phyloP scores from a whole-genome alignment of 1,139 yeast species.

The Protomyces inouyei region DNA sequence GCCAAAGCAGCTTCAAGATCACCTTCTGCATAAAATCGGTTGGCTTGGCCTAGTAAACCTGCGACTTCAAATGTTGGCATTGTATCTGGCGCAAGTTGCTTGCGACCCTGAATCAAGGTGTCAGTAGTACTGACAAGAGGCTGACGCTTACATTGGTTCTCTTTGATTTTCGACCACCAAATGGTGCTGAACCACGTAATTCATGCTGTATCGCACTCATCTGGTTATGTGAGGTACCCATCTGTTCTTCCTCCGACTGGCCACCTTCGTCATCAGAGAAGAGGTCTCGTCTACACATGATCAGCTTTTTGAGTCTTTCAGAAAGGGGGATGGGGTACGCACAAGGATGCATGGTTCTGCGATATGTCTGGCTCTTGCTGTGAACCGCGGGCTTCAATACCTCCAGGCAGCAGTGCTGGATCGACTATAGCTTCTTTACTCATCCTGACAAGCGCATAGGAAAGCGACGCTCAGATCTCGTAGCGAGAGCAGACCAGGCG shows the following conservation, averaged over 20 bases:
- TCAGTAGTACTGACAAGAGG: too few species aligned
- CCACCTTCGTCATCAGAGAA: not conserved
- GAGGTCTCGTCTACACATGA: not conserved
- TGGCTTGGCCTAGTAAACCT: constrained; percentile 61
- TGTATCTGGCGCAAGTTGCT: constrained; percentile 7
- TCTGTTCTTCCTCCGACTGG: not conserved
- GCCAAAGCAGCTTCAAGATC: constrained; percentile 64
- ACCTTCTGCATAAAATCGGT: constrained; percentile 67
- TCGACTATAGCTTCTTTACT: not conserved
- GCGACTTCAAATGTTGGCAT: constrained; percentile 65
- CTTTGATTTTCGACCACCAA: not conserved
- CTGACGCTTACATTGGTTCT: not conserved
- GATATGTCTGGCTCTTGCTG: too few species aligned
- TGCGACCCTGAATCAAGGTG: not conserved
- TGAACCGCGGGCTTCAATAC: not conserved
- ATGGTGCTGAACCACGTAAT: not conserved
- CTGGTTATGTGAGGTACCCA: not conserved
- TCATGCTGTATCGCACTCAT: not conserved
- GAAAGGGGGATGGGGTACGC: too few species aligned
- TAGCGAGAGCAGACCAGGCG: too few species aligned
- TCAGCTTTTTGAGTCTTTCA: too few species aligned
- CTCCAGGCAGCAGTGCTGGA: not conserved
- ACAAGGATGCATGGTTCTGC: too few species aligned
- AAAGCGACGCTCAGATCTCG: too few species aligned
- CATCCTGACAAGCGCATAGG: not conserved